phyloP scores from a whole-genome alignment of 495 filamentous ascomycete genomes.

The Penicillium nucicola region DNA sequence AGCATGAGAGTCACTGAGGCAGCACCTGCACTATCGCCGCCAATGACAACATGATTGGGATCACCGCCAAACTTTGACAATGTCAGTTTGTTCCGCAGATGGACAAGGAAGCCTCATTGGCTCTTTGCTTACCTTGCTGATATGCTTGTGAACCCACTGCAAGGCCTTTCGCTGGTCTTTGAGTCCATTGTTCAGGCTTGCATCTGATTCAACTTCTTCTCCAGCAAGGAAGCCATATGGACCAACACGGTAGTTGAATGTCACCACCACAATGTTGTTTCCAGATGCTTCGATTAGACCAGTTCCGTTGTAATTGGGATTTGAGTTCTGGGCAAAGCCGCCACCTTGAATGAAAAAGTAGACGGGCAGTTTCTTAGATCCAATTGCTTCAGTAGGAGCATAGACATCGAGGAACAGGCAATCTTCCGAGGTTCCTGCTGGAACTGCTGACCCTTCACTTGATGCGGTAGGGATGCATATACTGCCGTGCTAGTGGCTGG shows the following conservation, averaged over 20 bases:
- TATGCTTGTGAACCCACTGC: slow-evolving; percentile 67
- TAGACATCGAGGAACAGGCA: slow-evolving; percentile 76
- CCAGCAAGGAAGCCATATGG: slow-evolving; percentile 71
- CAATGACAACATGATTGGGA: slow-evolving; percentile 65
- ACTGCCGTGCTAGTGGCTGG: slow-evolving; percentile 35
- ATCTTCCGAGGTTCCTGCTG: slow-evolving; percentile 55
- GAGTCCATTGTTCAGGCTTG: slow-evolving; percentile 66
- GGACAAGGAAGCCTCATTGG: not conserved
- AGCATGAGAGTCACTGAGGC: slow-evolving; percentile 65
- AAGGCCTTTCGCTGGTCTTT: slow-evolving; percentile 67
- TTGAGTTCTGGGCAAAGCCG: slow-evolving; percentile 61
- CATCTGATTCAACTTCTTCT: slow-evolving; percentile 50
- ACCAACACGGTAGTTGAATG: slow-evolving; percentile 77
- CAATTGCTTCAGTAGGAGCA: slow-evolving; percentile 52
- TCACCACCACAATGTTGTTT: slow-evolving; percentile 63
- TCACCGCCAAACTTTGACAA: slow-evolving; percentile 64
- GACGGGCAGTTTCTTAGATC: slow-evolving; percentile 54
- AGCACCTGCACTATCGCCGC: slow-evolving; percentile 70
- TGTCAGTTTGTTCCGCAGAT: slow-evolving; percentile 2
- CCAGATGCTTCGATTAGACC: slow-evolving; percentile 57
- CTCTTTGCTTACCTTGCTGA: slow-evolving; percentile 41
- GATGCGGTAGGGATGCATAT: slow-evolving; percentile 50
- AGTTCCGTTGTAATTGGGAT: slow-evolving; percentile 64
- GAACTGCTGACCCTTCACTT: slow-evolving; percentile 25
- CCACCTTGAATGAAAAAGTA: slow-evolving; percentile 78